phyloP scores from a whole-genome alignment of 2,329 filamentous ascomycete genomes.

The Fusarium sterilihyphosum region DNA sequence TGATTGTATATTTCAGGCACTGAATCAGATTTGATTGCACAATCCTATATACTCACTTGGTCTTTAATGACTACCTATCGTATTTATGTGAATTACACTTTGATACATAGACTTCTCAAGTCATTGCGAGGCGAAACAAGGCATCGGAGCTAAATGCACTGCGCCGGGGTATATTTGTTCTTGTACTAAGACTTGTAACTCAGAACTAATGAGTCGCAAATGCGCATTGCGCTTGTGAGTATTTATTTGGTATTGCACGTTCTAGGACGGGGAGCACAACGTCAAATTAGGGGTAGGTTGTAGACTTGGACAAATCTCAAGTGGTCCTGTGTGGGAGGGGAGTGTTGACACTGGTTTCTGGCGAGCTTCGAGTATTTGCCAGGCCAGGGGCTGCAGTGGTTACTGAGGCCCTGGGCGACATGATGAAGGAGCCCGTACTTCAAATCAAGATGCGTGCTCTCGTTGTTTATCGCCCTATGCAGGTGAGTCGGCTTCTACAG shows the following conservation, averaged over 20 bases:
- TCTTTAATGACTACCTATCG: background rate
- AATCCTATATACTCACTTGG: background rate
- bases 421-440: too few species aligned
- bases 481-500: background rate
- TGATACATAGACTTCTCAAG: background rate
- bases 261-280: background rate
- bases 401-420: background rate
- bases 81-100: background rate
- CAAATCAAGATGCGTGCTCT: background rate
- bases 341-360: background rate
- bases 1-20: background rate
- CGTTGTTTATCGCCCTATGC: background rate
- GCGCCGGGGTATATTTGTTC: background rate
- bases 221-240: background rate
- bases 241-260: background rate
- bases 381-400: background rate
- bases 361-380: background rate
- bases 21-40: background rate
- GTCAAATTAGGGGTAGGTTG: background rate
- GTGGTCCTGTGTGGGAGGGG: background rate
- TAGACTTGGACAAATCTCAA: background rate
- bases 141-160: background rate
- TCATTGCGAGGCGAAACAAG: background rate
- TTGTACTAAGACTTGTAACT: background rate
- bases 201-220: background rate